Base-by-base conservation (phyloP, 1,139 yeast genomes). In the Arxiozyma telluris region DNA sequence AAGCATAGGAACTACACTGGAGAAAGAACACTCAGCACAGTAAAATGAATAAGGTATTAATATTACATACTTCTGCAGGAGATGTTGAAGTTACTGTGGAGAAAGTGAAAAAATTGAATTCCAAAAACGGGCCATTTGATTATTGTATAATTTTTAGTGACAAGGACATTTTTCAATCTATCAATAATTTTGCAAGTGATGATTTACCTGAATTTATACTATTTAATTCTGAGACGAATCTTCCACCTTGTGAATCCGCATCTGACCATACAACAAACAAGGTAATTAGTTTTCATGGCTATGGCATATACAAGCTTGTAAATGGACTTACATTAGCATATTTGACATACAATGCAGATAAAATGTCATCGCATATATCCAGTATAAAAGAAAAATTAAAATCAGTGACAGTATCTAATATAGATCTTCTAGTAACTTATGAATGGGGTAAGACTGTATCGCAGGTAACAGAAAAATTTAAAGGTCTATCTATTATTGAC, bases 121-220 rank as follows among this genome's bases (percentile, higher is more conserved):
- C 65, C 22, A 83, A 80, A 59, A 81, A 81, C 51, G 89, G 89
- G 0, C 88, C 88, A 0, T 84, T 84, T 64, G 84, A 78, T 51
- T 73, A 78, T 5, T 76, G 79, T 0, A 49, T 84, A 8, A 63
- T 83, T 9, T 59, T 83, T 12, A 87, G 88, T 1, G 78, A 78
- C 57, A 70, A 74, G 2, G 41, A 17, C 5, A 22, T 53, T 9
- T 18, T n/a, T 3, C 42, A 44, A 17, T 44, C 30, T 12, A 12
- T 55, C 3, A 7, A 30, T 0, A 34, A 22, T 1, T 21, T 44
- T 1, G 50, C 53, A 20, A 27, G 44, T 17, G 45, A 47, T 53
- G 73, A 4, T 62, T 63, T 39, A 69, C 76, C 38, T 4, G 38
- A 27, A 6, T 12, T 52, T 17, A 18, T 52, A 3, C 15, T 42